These are phyloP conservation scores for Hirsutella minnesotensis DNA, from an alignment of 2,329 filamentous ascomycete genomes.

Conservation along the genomic window DNA sequence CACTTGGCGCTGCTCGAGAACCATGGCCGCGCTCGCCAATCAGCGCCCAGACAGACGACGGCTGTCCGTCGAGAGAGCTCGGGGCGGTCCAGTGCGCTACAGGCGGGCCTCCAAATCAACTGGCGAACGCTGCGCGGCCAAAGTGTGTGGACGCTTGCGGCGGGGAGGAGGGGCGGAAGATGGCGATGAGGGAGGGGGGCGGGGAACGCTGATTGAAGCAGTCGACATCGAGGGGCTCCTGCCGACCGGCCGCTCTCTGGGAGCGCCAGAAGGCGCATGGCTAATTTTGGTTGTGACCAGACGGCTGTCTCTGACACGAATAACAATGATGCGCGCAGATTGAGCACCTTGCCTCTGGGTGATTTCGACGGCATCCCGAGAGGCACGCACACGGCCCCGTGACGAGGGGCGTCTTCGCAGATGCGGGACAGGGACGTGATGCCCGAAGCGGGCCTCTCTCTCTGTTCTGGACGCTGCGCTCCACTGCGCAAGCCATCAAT, in stretches of 20 bases:
- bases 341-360: too few relatives aligned
- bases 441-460: not conserved
- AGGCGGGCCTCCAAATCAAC: not conserved
- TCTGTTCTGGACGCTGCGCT: not conserved
- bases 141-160: not conserved
- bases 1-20: not conserved
- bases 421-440: not conserved
- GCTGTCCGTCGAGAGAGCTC: too few relatives aligned
- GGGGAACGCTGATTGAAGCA: not conserved
- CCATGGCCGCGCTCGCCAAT: not conserved
- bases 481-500: not conserved
- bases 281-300: too few relatives aligned
- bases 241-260: too few relatives aligned
- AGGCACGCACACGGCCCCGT: too few relatives aligned
- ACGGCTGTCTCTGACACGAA: too few relatives aligned
- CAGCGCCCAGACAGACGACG: not conserved
- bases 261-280: too few relatives aligned
- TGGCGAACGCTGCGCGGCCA: not conserved
- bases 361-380: too few relatives aligned
- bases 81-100: not conserved
- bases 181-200: not conserved
- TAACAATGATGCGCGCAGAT: too few relatives aligned
- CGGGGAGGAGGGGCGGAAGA: not conserved
- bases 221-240: not conserved
- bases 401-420: too few relatives aligned